These are phyloP conservation scores for Wickerhamomyces silvicola DNA, from an alignment of 805 yeast species.

Conservation along the genomic window DNA sequence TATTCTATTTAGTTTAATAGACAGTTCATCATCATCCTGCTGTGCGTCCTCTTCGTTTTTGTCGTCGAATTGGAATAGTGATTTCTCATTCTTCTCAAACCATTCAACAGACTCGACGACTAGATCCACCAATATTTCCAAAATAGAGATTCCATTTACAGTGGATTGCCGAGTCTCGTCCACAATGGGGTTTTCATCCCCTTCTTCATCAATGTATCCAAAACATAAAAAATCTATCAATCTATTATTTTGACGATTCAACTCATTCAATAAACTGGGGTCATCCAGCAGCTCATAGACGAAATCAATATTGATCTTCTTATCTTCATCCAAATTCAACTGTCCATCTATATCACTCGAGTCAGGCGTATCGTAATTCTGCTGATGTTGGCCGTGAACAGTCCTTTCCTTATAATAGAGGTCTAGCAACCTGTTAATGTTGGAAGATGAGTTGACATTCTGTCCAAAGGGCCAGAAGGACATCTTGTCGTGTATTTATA, in stretches of 20 bases:
- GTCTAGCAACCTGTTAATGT: slow-evolving; percentile 34
- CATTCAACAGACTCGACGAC: slow-evolving; percentile 36
- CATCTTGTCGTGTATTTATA: slow-evolving; percentile 19
- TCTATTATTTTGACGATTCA: slow-evolving; percentile 34
- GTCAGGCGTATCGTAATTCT: background rate
- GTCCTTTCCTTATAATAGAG: slow-evolving; percentile 27
- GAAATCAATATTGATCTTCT: slow-evolving; percentile 22
- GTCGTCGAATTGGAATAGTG: slow-evolving; percentile 5
- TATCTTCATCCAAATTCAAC: slow-evolving; percentile 2
- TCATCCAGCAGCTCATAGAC: slow-evolving; percentile 32
- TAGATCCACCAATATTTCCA: slow-evolving; percentile 38
- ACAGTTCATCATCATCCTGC: slow-evolving; percentile 15
- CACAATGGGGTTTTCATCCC: background rate
- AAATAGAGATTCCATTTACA: slow-evolving; percentile 29
- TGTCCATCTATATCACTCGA: slow-evolving; percentile 2
- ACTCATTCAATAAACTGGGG: slow-evolving; percentile 29
- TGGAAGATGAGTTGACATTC: slow-evolving; percentile 25
- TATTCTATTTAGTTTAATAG: slow-evolving; percentile 28
- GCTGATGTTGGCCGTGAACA: background rate
- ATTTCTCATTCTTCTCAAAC: slow-evolving; percentile 23
- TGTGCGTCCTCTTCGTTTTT: slow-evolving; percentile 8
- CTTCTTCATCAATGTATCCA: slow-evolving; percentile 27
- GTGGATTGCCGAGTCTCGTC: background rate
- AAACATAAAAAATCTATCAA: slow-evolving; percentile 46
- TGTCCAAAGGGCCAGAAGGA: slow-evolving; percentile 42